Conservation (phyloP, 805 yeast species). For the Teunomyces gatunensis region DNA sequence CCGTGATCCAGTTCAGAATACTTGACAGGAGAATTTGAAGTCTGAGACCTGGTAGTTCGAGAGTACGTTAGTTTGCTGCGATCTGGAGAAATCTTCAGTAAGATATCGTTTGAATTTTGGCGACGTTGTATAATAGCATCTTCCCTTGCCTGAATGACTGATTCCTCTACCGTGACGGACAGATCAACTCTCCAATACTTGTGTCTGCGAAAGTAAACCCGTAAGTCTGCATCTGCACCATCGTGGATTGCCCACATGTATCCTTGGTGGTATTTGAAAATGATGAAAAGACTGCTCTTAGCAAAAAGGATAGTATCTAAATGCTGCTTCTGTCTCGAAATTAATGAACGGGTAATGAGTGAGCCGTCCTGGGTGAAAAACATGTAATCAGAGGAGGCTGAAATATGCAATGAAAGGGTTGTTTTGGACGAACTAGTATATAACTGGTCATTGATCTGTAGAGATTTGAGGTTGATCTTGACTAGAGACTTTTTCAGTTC, state of each 20-base stretch:
- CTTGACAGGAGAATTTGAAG: background rate
- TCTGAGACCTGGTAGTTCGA: constrained; percentile 7
- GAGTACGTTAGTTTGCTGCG: background rate
- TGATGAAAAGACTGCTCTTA: constrained; percentile 6
- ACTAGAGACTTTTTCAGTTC: background rate
- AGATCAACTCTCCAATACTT: constrained; percentile 3
- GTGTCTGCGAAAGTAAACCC: constrained; percentile 6
- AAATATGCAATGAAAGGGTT: background rate
- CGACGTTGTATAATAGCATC: background rate
- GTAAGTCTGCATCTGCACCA: constrained; percentile 6
- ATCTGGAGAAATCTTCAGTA: background rate
- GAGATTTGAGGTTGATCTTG: background rate
- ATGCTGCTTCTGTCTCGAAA: constrained; percentile 4
- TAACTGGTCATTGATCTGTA: background rate
- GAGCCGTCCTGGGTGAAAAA: constrained; percentile 6
- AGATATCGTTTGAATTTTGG: background rate
- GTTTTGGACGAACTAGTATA: background rate
- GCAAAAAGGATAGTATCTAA: constrained; percentile 7
- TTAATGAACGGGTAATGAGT: constrained; percentile 2
- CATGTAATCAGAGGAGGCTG: constrained; percentile 3
- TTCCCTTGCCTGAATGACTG: background rate
- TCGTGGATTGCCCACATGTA: constrained; percentile 6
- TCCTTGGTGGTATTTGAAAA: constrained; percentile 6
- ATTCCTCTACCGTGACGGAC: constrained; percentile 1
- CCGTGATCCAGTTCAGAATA: background rate